Evolutionary conservation across 306 rosid genomes (phyloP).

Genomic region (Argentina anserina): DNA sequence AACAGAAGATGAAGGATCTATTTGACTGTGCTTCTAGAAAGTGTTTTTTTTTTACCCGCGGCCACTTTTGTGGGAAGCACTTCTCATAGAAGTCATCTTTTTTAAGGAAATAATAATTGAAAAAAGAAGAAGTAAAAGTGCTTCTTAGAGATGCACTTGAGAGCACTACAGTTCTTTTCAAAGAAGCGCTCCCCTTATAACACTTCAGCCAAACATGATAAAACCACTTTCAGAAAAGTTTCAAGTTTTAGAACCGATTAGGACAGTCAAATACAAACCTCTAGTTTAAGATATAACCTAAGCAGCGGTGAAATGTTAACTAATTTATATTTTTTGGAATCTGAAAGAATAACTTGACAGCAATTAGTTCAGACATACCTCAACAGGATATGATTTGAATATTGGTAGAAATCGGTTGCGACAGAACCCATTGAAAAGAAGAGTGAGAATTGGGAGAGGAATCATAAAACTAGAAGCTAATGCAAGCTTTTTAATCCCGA

Average conservation of each 20-base stretch:
- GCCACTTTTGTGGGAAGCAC: background rate
- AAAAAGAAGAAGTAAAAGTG: background rate
- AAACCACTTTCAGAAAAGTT: background rate
- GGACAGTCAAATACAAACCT: background rate
- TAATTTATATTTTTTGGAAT: background rate
- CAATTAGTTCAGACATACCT: slow-evolving; percentile 42
- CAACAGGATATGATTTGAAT: slow-evolving; percentile 51
- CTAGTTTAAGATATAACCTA: background rate
- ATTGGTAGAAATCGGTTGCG: slow-evolving; percentile 61
- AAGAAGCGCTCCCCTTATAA: background rate
- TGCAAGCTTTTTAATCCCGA: slow-evolving; percentile 66
- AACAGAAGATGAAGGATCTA: background rate
- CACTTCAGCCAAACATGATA: background rate
- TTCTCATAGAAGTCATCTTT: background rate
- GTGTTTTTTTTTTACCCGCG: background rate
- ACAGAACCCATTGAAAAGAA: slow-evolving; percentile 70
- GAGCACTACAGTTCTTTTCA: background rate
- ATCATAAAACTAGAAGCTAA: slow-evolving; percentile 53
- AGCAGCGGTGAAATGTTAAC: background rate
- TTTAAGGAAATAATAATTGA: no score
- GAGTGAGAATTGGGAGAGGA: slow-evolving; percentile 82
- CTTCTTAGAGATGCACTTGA: background rate
- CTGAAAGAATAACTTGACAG: background rate
- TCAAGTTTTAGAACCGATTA: background rate
- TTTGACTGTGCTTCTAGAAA: background rate